Base-by-base conservation (phyloP, 1,139 yeast species). In the Candida tetrigidarum region DNA sequence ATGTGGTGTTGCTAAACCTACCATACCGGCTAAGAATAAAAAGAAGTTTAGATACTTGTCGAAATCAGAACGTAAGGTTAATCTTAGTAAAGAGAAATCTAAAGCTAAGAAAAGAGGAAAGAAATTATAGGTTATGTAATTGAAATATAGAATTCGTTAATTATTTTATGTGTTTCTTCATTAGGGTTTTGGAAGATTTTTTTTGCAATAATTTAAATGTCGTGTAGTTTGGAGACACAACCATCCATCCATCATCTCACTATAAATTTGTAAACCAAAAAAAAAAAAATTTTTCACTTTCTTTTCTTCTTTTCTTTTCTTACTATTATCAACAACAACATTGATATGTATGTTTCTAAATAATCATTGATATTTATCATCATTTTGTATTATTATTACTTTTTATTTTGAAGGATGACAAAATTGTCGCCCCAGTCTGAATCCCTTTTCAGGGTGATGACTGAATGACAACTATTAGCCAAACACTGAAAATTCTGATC, bases 31-130 rank as follows among this genome's bases (percentile, higher is more conserved):
- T 34, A 57, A 63, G 39, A 62, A 63, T 29, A 86, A 86, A 77
- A 88, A 86, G 78, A 90, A 89, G 75, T 89, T 90, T 60, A 81
- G 97, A 66, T 92, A 92, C 60, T 74, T 90, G 64, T 79, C 93
- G 43, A 88, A 88, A 64, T 73, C 78, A 14, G 96, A 89, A 63
- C 78, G 97, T 67, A 81, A 81, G 58, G 78, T 73, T 25, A 86
- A 86, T 54, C 80, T 77, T 48, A 63, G 80, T 49, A 89, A 87
- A 66, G 89, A 77, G 49, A 71, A 69, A 52, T 46, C 61, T 44
- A 58, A 74, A 53, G 50, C 53, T 12, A 50, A 50, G 34, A 37
- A 40, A 23, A 48, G 46, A 43, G 45, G 48, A 7, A 48, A 48
- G 37, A 47, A 42, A 25, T 49, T 14, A 38, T 18, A 10, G 25